These are phyloP conservation scores for Coffea humblotiana DNA, from an alignment of 305 asterid genomes.

Conservation along the genomic window DNA sequence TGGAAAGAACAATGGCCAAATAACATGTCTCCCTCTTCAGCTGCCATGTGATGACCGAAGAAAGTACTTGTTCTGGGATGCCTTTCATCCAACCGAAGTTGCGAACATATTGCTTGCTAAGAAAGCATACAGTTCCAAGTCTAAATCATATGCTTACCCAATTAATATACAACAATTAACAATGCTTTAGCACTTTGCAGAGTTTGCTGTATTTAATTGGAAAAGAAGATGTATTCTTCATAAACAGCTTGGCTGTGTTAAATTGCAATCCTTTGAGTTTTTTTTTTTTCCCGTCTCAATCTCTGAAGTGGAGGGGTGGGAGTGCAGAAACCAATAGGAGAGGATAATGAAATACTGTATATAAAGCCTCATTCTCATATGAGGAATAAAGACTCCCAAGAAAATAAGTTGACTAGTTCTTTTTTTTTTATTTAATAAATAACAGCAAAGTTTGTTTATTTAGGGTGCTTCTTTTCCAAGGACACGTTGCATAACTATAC, in stretches of 20 bases:
- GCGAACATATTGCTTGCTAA: conserved; percentile 79
- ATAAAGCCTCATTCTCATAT: too few relatives aligned
- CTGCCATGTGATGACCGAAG: conserved; percentile 60
- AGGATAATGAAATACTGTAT: too few relatives aligned
- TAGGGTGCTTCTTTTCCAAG: too few relatives aligned
- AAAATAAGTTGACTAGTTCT: too few relatives aligned
- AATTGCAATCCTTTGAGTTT: too few relatives aligned
- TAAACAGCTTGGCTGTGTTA: background rate
- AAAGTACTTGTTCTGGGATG: conserved; percentile 79
- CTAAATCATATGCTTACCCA: conserved; percentile 63
- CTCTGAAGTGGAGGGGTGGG: too few relatives aligned
- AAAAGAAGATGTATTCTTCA: background rate
- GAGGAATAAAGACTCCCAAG: too few relatives aligned
- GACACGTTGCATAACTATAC: too few relatives aligned
- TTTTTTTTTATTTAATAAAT: too few relatives aligned
- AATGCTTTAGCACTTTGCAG: conserved; percentile 36
- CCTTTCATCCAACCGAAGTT: conserved; percentile 85
- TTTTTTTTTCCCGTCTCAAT: too few relatives aligned
- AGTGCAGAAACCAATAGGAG: too few relatives aligned
- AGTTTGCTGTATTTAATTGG: background rate
- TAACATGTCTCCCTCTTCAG: conserved; percentile 83
- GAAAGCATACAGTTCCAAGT: conserved; percentile 56
- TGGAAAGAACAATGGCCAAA: conserved; percentile 85
- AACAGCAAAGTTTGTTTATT: too few relatives aligned
- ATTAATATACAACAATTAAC: conserved; percentile 75